phyloP scores from a whole-genome alignment of 78 protist genomes.

The Cavenderia fasciculata region DNA sequence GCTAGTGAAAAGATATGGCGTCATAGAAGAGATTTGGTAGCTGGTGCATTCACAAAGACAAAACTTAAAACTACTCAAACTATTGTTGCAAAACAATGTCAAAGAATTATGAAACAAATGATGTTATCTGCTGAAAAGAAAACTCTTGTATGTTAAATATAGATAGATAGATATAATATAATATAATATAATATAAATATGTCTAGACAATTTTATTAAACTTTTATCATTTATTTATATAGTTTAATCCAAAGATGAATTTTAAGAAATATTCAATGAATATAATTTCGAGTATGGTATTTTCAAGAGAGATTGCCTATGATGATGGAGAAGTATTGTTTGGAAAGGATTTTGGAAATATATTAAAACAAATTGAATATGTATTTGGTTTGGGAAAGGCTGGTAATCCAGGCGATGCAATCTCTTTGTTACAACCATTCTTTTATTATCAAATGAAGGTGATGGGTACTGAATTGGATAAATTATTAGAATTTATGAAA shows the following conservation, averaged over 20 bases:
- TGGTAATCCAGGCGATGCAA: neutral
- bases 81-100: neutral
- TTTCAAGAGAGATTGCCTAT: slow-evolving; percentile 1
- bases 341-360: neutral
- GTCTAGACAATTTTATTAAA: neutral
- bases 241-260: slow-evolving; percentile 16
- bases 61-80: neutral
- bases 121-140: too few species aligned
- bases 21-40: slow-evolving; percentile 11
- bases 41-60: slow-evolving; percentile 29
- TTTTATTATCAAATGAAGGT: neutral
- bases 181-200: too few species aligned
- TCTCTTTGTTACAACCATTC: neutral
- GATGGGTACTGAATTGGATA: neutral
- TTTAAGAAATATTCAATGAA: slow-evolving; percentile 10
- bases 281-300: slow-evolving; percentile 5
- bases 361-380: neutral
- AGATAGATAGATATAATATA: too few species aligned
- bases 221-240: neutral
- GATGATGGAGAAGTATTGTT: slow-evolving; percentile 2
- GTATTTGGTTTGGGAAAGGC: neutral
- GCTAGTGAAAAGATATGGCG: slow-evolving; percentile 9
- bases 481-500: neutral
- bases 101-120: too few species aligned
- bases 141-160: too few species aligned